phyloP scores from a whole-genome alignment of 495 filamentous ascomycete species.

The Ramalina peruviana region DNA sequence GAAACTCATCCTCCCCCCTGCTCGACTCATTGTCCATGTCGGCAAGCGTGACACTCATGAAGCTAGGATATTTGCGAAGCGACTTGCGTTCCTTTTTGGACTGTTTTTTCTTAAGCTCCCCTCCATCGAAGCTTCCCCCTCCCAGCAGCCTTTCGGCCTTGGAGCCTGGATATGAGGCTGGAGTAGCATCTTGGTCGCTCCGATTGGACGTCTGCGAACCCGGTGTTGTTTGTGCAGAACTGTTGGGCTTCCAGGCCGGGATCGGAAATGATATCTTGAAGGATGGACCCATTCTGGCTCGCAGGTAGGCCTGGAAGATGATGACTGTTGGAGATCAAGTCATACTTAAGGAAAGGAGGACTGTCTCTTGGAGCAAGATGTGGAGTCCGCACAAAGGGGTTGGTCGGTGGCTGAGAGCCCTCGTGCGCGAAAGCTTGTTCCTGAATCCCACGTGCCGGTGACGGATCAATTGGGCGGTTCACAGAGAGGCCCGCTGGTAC shows the following conservation, averaged over 20 bases:
- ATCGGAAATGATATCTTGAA: conserved; percentile 18
- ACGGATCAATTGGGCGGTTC: no score
- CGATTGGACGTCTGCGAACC: conserved; percentile 8
- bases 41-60: conserved; percentile 15
- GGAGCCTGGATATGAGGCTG: conserved; percentile 10
- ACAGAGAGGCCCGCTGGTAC: no score
- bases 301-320: neutral
- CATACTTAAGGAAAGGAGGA: no score
- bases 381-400: conserved; percentile 21
- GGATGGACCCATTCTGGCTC: conserved; percentile 10
- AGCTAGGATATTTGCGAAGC: conserved; percentile 14
- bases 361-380: neutral
- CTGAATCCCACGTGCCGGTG: no score
- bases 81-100: conserved; percentile 5
- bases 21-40: conserved; percentile 8
- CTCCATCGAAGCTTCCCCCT: neutral
- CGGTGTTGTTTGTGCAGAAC: conserved; percentile 6
- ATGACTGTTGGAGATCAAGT: no score
- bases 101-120: conserved; percentile 7
- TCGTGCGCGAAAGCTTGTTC: conserved; percentile 2
- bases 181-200: conserved; percentile 8
- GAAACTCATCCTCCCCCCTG: conserved; percentile 5
- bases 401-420: neutral
- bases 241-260: conserved; percentile 9
- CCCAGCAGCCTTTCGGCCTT: conserved; percentile 16